Percentiles rank a stretch among this genome's conserved stretches.
phyloP scores from a whole-genome alignment of 257 asterid species.

The Buddleja alternifolia region DNA sequence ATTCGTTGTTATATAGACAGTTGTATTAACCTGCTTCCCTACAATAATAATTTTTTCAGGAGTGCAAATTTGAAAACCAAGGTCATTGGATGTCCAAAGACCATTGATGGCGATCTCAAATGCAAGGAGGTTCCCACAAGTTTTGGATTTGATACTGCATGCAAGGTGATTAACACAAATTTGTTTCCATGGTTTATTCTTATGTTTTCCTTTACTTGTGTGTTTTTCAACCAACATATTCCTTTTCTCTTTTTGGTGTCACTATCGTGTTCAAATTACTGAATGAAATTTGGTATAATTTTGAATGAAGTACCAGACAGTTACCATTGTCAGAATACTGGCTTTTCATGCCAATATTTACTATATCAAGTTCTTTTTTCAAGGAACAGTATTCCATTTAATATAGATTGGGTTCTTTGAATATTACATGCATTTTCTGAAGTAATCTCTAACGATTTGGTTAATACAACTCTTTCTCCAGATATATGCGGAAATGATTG shows the following conservation, averaged over 20 bases:
- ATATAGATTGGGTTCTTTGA: neutral
- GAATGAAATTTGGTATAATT: neutral
- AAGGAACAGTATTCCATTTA: slow-evolving; percentile 4
- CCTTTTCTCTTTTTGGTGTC: neutral
- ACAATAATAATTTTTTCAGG: slow-evolving; percentile 40
- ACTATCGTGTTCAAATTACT: neutral
- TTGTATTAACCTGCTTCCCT: neutral
- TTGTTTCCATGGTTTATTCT: neutral
- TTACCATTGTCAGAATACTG: neutral
- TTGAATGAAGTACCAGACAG: neutral
- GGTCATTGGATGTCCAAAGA: slow-evolving; percentile 82
- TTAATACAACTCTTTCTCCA: slow-evolving; percentile 31
- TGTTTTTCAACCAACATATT: neutral
- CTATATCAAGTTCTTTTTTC: neutral
- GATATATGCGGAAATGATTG: slow-evolving; percentile 84
- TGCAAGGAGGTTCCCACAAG: slow-evolving; percentile 77
- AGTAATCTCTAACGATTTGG: neutral
- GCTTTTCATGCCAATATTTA: neutral
- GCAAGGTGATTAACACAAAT: slow-evolving; percentile 57
- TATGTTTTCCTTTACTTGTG: neutral
- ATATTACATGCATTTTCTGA: neutral
- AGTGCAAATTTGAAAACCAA: slow-evolving; percentile 65
- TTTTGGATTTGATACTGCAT: slow-evolving; percentile 83
- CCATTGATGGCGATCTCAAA: slow-evolving; percentile 83
- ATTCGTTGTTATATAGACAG: neutral